phyloP scores from a whole-genome alignment of 352 stramenopile genomes.

The Peronosclerospora sorghi region DNA sequence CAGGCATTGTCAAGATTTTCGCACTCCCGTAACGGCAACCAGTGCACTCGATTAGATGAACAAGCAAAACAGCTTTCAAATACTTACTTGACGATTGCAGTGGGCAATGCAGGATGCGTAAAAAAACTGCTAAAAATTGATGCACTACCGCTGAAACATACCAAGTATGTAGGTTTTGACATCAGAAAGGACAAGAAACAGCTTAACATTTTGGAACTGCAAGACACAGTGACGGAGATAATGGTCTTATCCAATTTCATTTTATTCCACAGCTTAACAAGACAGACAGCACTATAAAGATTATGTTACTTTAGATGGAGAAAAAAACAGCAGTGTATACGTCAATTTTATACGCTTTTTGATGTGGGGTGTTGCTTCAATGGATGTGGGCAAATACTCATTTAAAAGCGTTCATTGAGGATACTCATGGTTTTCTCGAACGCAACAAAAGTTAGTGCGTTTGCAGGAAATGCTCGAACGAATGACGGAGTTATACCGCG shows the following conservation, averaged over 20 bases:
- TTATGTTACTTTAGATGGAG: slow-evolving; percentile 53
- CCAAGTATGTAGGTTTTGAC: slow-evolving; percentile 68
- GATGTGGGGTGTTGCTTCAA: too few relatives aligned
- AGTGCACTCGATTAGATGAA: slow-evolving; percentile 54
- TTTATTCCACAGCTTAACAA: slow-evolving; percentile 49
- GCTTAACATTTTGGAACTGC: slow-evolving; percentile 71
- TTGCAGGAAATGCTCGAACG: slow-evolving; percentile 64
- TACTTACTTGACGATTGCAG: slow-evolving; percentile 64
- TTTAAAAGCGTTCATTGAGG: slow-evolving; percentile 61
- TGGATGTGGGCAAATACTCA: too few relatives aligned
- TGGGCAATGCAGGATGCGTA: slow-evolving; percentile 64
- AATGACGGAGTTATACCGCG: slow-evolving; percentile 70
- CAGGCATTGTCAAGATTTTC: slow-evolving; percentile 26
- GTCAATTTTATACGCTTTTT: too few relatives aligned
- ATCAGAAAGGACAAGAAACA: slow-evolving; percentile 85
- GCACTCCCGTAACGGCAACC: slow-evolving; percentile 31
- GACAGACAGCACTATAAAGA: slow-evolving; percentile 41
- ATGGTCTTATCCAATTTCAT: slow-evolving; percentile 63
- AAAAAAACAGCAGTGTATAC: too few relatives aligned
- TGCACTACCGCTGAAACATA: slow-evolving; percentile 66
- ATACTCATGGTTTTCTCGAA: slow-evolving; percentile 76
- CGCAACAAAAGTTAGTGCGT: slow-evolving; percentile 78
- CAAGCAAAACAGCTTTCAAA: slow-evolving; percentile 76
- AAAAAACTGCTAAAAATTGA: slow-evolving; percentile 74
- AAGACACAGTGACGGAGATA: slow-evolving; percentile 76